phyloP scores from a whole-genome alignment of 345 rosid species.

The Balakata baccata region DNA sequence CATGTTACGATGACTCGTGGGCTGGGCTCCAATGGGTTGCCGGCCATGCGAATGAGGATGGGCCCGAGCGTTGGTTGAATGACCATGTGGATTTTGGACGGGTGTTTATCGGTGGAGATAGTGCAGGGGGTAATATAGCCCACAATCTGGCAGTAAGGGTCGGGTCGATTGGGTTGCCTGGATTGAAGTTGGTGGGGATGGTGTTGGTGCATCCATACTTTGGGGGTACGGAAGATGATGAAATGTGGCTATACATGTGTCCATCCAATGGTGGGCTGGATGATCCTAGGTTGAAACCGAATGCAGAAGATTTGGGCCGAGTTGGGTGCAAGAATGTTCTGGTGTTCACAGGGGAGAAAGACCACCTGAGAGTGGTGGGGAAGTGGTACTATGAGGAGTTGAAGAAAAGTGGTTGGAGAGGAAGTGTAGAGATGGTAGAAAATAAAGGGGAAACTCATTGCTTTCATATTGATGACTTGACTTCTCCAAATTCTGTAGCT shows the following conservation, averaged over 20 bases:
- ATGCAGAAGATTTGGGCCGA: constrained; percentile 25
- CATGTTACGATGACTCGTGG: constrained; percentile 49
- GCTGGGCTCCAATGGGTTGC: constrained; percentile 47
- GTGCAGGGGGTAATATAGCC: constrained; percentile 43
- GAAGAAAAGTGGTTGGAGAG: too few species aligned
- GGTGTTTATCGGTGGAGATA: constrained; percentile 39
- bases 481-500: too few species aligned
- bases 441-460: too few species aligned
- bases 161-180: constrained; percentile 27
- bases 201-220: constrained; percentile 48
- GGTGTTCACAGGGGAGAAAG: constrained; percentile 37
- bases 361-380: constrained; percentile 22
- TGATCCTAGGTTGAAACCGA: constrained; percentile 44
- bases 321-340: constrained; percentile 34
- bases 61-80: constrained; percentile 41
- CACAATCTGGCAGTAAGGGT: constrained; percentile 30
- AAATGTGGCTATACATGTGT: too few species aligned
- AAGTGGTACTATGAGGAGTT: constrained; percentile 7
- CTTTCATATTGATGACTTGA: too few species aligned
- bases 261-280: constrained; percentile 30
- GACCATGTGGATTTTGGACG: constrained; percentile 26
- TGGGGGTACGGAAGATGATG: constrained; percentile 35
- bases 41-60: constrained; percentile 27
- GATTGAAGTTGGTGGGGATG: constrained; percentile 30
- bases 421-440: too few species aligned